These are phyloP conservation scores for Achlya hypogyna DNA, from an alignment of 352 stramenopile species.

Conservation along the genomic window DNA sequence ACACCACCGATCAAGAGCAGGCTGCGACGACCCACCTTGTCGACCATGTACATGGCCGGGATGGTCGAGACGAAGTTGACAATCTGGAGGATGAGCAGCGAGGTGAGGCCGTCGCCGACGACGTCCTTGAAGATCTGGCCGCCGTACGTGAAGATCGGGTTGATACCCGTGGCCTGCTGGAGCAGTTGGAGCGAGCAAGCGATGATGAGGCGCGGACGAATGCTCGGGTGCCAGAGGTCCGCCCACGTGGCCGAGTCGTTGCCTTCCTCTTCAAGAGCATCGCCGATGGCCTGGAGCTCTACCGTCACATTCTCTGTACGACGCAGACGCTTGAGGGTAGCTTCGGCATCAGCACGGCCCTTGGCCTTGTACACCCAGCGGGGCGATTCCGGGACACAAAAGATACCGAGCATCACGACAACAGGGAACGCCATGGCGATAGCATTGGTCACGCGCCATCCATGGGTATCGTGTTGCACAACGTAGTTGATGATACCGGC, in stretches of 20 bases:
- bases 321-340: constrained; percentile 26
- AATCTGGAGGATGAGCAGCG: constrained; percentile 28
- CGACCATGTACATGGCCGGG: constrained; percentile 32
- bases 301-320: constrained; percentile 23
- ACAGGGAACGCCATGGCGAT: constrained; percentile 27
- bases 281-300: constrained; percentile 36
- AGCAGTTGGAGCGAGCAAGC: constrained; percentile 29
- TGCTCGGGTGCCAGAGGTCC: constrained; percentile 33
- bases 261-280: constrained; percentile 31
- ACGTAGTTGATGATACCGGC: constrained; percentile 30
- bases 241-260: constrained; percentile 23
- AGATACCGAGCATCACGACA: constrained; percentile 34
- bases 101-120: constrained; percentile 25
- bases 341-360: constrained; percentile 24
- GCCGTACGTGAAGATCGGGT: no score
- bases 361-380: constrained; percentile 38
- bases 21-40: constrained; percentile 27
- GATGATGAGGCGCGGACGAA: constrained; percentile 27
- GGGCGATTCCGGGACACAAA: constrained; percentile 37
- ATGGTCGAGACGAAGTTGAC: no score
- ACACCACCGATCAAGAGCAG: constrained; percentile 31
- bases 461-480: constrained; percentile 22
- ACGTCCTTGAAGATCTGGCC: no score
- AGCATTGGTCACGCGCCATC: constrained; percentile 29
- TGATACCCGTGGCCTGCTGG: constrained; percentile 35